A percentile compares a stretch with the other conserved stretches of the same genome.
Conservation (phyloP, 2,329 filamentous ascomycete genomes). For the Aspergillus arachidicola region DNA sequence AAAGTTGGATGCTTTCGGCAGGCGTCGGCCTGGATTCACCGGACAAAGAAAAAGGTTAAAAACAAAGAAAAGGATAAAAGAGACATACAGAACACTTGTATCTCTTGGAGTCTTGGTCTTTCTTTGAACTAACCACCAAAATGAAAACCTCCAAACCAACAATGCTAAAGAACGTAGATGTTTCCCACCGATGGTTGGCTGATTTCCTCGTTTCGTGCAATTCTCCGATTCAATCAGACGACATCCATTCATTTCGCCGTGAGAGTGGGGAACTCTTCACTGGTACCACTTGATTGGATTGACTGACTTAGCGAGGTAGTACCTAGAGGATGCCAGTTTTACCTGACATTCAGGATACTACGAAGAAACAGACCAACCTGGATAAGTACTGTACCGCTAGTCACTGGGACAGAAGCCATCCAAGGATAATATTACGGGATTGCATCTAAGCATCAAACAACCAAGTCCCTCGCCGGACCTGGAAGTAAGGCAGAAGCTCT, state of each 20-base stretch:
- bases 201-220: neutral
- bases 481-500: neutral
- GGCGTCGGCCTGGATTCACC: neutral
- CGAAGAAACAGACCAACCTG: neutral
- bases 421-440: slow-evolving; percentile 19
- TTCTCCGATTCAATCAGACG: neutral
- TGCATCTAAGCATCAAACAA: neutral
- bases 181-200: neutral
- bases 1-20: slow-evolving; percentile 5
- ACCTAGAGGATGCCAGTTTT: neutral
- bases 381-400: neutral
- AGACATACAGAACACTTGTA: neutral
- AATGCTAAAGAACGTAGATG: neutral
- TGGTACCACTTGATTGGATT: slow-evolving; percentile 1
- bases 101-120: neutral
- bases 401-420: neutral
- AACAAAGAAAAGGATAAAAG: neutral
- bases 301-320: slow-evolving; percentile 1
- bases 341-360: neutral
- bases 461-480: neutral
- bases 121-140: neutral
- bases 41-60: neutral
- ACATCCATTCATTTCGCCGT: neutral
- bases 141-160: neutral
- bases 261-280: neutral